Conservation (phyloP, 2,329 filamentous ascomycete species). For the Acrocalymma vagum region DNA sequence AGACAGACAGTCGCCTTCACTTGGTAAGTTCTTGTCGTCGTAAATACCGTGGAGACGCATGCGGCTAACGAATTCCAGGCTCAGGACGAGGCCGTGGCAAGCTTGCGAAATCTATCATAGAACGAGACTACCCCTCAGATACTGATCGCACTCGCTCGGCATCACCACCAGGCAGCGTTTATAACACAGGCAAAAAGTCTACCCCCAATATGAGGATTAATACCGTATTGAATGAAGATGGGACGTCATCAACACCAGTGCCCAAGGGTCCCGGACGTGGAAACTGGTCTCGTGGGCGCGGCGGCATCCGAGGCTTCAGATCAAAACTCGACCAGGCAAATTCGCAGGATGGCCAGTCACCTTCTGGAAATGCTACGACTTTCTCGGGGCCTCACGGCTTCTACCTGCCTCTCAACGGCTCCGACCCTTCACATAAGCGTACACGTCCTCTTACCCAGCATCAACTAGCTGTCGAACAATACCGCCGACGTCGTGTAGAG, state of each 20-base stretch:
- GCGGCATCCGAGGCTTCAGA: constrained; percentile 41
- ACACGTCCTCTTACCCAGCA: constrained; percentile 81
- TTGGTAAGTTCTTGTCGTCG: constrained; percentile 28
- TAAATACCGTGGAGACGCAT: background rate
- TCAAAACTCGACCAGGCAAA: constrained; percentile 40
- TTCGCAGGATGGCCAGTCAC: constrained; percentile 44
- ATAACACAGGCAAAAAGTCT: constrained; percentile 47
- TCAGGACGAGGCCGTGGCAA: constrained; percentile 46
- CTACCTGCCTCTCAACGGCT: constrained; percentile 62
- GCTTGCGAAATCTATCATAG: constrained; percentile 41
- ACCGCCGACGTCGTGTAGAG: constrained; percentile 80
- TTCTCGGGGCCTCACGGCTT: constrained; percentile 62
- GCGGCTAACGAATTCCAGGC: constrained; percentile 19
- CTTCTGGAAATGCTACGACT: constrained; percentile 38
- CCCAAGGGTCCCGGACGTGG: constrained; percentile 58
- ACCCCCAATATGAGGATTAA: constrained; percentile 58
- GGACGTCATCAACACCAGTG: constrained; percentile 38
- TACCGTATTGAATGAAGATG: constrained; percentile 57
- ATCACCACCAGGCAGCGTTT: constrained; percentile 50
- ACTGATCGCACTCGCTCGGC: constrained; percentile 59
- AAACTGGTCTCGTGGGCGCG: constrained; percentile 56
- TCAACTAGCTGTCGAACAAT: constrained; percentile 81
- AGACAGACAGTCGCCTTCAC: constrained; percentile 51
- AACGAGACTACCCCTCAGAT: constrained; percentile 51
- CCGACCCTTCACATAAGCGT: constrained; percentile 57